These are phyloP conservation scores for Fusarium oligoseptatum DNA, from an alignment of 2,329 filamentous ascomycete species.

Conservation along the genomic window DNA sequence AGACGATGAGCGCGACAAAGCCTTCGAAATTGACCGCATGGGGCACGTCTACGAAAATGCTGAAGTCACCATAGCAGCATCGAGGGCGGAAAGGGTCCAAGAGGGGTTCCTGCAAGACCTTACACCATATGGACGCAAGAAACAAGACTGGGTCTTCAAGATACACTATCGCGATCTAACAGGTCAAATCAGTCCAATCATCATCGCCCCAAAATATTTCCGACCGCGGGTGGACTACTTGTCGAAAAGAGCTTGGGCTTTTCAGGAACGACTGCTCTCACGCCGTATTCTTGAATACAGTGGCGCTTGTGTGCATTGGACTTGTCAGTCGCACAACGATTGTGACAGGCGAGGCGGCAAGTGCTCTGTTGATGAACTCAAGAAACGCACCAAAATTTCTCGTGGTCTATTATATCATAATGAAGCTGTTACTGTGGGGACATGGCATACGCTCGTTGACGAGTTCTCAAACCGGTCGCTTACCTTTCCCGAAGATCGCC, in stretches of 20 bases:
- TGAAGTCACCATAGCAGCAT: neutral
- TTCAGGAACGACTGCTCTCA: neutral
- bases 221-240: neutral
- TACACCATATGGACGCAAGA: neutral
- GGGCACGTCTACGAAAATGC: neutral
- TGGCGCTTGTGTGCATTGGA: neutral
- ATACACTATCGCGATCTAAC: neutral
- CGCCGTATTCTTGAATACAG: neutral
- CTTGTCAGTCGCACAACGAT: neutral
- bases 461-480: neutral
- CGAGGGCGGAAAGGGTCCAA: neutral
- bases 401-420: neutral
- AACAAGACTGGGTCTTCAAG: neutral
- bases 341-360: neutral
- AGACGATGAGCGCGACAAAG: neutral
- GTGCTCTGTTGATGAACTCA: neutral
- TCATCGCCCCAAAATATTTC: neutral
- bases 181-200: neutral
- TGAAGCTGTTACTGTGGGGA: neutral
- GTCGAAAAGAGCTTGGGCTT: neutral
- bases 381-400: neutral
- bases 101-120: neutral
- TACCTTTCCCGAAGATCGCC: neutral
- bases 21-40: neutral
- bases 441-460: neutral